Conservation (phyloP, 495 filamentous ascomycete genomes). For the Talaromyces wortmannii region DNA sequence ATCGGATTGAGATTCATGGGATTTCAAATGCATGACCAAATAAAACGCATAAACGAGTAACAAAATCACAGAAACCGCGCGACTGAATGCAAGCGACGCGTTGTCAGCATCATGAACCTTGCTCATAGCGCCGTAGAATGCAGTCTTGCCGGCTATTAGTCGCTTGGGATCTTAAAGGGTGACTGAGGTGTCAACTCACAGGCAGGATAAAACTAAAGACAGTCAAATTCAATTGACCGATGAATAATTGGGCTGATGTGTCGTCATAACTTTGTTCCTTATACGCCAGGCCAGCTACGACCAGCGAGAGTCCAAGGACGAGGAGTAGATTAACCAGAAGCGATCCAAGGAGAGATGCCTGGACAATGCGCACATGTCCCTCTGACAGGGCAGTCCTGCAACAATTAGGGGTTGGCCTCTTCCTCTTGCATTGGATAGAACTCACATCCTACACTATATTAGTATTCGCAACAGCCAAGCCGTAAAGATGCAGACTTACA, state of each 20-base stretch:
- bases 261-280: conserved; percentile 13
- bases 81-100: conserved; percentile 11
- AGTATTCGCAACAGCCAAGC: background rate
- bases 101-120: conserved; percentile 9
- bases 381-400: conserved; percentile 13
- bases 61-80: conserved; percentile 33
- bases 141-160: conserved; percentile 4
- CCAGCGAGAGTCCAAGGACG: conserved; percentile 13
- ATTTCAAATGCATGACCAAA: conserved; percentile 41
- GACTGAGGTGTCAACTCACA: conserved; percentile 5
- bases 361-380: conserved; percentile 12
- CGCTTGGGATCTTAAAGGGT: background rate
- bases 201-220: conserved; percentile 18
- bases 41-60: conserved; percentile 62
- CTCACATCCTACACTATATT: conserved; percentile 1
- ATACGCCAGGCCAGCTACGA: conserved; percentile 9
- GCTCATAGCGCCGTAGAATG: conserved; percentile 14
- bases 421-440: background rate
- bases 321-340: conserved; percentile 16
- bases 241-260: conserved; percentile 12
- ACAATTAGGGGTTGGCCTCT: background rate
- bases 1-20: background rate
- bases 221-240: conserved; percentile 14
- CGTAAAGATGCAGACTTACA: conserved; percentile 6
- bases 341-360: conserved; percentile 14